phyloP scores from a whole-genome alignment of 1,139 yeast genomes.

The Geotrichum citri-aurantii region DNA sequence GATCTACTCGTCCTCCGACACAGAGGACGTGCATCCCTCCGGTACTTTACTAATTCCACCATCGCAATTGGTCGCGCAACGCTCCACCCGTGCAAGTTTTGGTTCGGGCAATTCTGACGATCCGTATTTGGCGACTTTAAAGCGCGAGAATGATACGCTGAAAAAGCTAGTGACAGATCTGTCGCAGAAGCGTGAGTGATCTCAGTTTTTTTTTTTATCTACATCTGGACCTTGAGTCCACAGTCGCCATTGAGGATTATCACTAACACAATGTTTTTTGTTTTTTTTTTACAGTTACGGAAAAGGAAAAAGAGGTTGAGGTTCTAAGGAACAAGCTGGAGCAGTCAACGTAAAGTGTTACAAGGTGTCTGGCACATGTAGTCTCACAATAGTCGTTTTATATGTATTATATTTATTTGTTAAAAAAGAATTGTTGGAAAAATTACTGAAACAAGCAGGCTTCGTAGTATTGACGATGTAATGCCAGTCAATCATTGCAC shows the following conservation, averaged over 20 bases:
- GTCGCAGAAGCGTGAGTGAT: slow-evolving; percentile 24
- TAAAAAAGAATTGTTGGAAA: neutral
- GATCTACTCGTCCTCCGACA: slow-evolving; percentile 26
- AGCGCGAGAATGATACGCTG: slow-evolving; percentile 33
- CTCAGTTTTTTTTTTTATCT: neutral
- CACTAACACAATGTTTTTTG: neutral
- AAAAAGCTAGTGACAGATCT: slow-evolving; percentile 33
- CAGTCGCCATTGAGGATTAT: neutral
- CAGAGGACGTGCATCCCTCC: slow-evolving; percentile 23
- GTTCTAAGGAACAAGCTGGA: neutral
- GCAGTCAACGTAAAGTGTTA: neutral
- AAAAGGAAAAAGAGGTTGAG: slow-evolving; percentile 13
- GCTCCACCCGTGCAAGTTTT: slow-evolving; percentile 20
- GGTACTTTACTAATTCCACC: slow-evolving; percentile 14
- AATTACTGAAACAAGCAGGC: too few relatives aligned
- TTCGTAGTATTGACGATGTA: too few relatives aligned
- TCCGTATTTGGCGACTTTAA: slow-evolving; percentile 22
- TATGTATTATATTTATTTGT: neutral
- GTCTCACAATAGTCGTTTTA: neutral
- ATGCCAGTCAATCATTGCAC: too few relatives aligned
- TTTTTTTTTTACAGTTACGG: too few relatives aligned
- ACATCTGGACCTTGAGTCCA: neutral
- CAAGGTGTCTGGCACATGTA: neutral
- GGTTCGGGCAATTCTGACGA: slow-evolving; percentile 25
- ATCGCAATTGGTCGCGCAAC: slow-evolving; percentile 17